phyloP scores from a whole-genome alignment of 2,329 filamentous ascomycete genomes.

The Curvularia hawaiiensis region DNA sequence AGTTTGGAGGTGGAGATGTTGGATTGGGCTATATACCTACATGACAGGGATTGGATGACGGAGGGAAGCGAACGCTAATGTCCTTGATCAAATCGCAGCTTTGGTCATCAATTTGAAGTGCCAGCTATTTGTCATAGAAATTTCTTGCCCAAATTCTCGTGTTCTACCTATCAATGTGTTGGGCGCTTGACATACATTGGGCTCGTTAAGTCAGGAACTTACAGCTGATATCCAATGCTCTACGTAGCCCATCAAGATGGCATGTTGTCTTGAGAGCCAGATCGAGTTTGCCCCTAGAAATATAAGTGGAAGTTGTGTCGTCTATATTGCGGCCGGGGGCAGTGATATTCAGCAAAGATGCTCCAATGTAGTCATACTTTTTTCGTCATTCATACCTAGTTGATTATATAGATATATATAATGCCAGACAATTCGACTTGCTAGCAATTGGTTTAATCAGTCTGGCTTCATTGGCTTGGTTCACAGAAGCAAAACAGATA shows the following conservation, averaged over 20 bases:
- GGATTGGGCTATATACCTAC: slow-evolving; percentile 1
- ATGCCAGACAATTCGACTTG: too few species aligned
- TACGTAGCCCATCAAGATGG: background rate
- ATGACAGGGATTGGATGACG: slow-evolving; percentile 11
- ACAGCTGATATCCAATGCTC: background rate
- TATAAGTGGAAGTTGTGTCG: background rate
- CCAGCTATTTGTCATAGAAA: background rate
- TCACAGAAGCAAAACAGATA: too few species aligned
- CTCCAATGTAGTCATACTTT: background rate
- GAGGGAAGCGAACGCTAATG: background rate
- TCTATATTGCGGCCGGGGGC: too few species aligned
- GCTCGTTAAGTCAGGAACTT: background rate
- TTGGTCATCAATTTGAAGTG: background rate
- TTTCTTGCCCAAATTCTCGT: background rate
- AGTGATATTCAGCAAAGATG: background rate
- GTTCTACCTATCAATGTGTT: background rate
- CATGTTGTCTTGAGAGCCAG: background rate
- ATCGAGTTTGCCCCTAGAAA: background rate
- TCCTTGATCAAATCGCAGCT: background rate
- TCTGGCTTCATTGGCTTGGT: too few species aligned
- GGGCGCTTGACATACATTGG: background rate
- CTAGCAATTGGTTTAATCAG: too few species aligned
- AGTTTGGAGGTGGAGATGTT: slow-evolving; percentile 6
- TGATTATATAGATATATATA: too few species aligned
- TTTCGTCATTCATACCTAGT: background rate